Percentiles rank a stretch among this genome's conserved stretches.
Evolutionary conservation across 208 protist species (phyloP).

Genomic region (Leishmania braziliensis): DNA sequence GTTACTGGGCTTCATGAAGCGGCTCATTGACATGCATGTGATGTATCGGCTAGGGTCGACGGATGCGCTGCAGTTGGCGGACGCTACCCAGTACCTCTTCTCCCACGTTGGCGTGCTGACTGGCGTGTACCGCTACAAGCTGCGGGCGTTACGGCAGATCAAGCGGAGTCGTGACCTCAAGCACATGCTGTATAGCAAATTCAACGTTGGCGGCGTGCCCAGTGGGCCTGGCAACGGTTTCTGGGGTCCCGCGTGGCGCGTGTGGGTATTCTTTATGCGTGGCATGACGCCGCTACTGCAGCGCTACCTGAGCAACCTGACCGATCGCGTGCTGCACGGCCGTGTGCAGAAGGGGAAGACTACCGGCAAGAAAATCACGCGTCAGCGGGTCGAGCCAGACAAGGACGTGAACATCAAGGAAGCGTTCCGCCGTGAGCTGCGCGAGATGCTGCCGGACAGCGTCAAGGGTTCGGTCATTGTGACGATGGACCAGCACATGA

Average conservation of each 20-base stretch:
- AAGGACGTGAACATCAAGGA: constrained; percentile 99
- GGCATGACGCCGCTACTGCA: constrained; percentile 99
- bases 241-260: constrained; percentile 99
- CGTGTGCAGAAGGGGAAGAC: constrained; percentile 94
- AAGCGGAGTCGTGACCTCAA: constrained; percentile 99
- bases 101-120: constrained; percentile 99
- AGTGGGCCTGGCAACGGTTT: constrained; percentile 99
- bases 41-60: constrained; percentile 99
- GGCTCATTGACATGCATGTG: constrained; percentile 99
- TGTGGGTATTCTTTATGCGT: constrained; percentile 99
- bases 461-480: constrained; percentile 96
- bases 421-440: constrained; percentile 99
- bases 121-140: constrained; percentile 99
- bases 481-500: constrained; percentile 99
- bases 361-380: constrained; percentile 99
- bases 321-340: constrained; percentile 99
- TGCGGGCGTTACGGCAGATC: constrained; percentile 99
- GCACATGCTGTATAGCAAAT: constrained; percentile 99
- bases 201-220: constrained; percentile 98
- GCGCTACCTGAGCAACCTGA: constrained; percentile 99
- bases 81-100: constrained; percentile 99
- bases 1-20: constrained; percentile 99
- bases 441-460: constrained; percentile 99
- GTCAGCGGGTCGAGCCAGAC: constrained; percentile 99
- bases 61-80: constrained; percentile 99